Evolutionary conservation across 768 basidiomycete genomes (phyloP).

Genomic region (Mycena capillaripes): DNA sequence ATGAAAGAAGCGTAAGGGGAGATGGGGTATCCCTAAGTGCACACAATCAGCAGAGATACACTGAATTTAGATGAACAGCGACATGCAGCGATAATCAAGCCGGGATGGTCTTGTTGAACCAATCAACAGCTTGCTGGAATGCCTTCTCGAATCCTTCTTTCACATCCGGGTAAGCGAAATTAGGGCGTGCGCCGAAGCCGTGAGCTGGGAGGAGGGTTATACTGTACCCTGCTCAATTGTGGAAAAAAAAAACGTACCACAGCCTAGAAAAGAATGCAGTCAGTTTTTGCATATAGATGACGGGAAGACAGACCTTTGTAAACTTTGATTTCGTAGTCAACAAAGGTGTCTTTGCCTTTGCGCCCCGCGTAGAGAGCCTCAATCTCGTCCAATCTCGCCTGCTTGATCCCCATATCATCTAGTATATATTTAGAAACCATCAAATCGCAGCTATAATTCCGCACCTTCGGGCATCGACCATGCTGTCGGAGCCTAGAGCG

Average conservation of each 20-base stretch:
- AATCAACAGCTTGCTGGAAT: constrained; percentile 56
- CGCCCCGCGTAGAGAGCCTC: constrained; percentile 54
- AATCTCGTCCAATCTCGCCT: constrained; percentile 34
- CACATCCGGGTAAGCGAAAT: constrained; percentile 53
- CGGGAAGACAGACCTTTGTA: constrained; percentile 53
- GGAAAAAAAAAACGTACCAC: constrained; percentile 6
- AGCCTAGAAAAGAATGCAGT: constrained; percentile 7
- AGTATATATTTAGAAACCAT: neutral
- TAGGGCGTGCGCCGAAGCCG: constrained; percentile 61
- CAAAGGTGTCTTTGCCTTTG: constrained; percentile 50
- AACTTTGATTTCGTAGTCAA: constrained; percentile 61
- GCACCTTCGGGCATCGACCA: constrained; percentile 26
- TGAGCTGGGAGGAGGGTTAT: constrained; percentile 43
- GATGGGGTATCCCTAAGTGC: too few species aligned
- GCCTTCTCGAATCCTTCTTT: constrained; percentile 59
- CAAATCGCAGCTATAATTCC: neutral
- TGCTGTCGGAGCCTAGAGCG: constrained; percentile 24
- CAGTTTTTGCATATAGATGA: neutral
- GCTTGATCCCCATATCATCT: constrained; percentile 31
- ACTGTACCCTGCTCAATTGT: neutral
- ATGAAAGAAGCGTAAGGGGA: too few species aligned
- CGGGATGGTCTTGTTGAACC: constrained; percentile 60
- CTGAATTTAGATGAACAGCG: neutral
- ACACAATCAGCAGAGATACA: too few species aligned
- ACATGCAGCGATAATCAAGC: neutral